Evolutionary conservation across 371 early-diverging fungal genomes (phyloP).

Genomic region (Synchytrium microbalum): DNA sequence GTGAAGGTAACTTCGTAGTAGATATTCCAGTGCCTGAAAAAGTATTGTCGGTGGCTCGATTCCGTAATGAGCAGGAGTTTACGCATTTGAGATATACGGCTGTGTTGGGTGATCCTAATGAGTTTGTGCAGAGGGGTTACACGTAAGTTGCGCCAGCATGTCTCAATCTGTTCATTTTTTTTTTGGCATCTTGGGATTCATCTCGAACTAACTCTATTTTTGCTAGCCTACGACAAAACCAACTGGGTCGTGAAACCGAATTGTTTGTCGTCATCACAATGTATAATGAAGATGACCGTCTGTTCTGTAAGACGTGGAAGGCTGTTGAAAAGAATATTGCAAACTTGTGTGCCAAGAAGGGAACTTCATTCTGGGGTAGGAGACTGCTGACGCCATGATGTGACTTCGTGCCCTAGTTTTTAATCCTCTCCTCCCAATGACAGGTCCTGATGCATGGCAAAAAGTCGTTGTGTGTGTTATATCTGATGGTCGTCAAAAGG

Average conservation of each 20-base stretch:
- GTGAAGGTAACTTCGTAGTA: constrained; percentile 18
- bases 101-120: constrained; percentile 12
- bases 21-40: constrained; percentile 30
- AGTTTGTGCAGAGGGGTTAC: background rate
- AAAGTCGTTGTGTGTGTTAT: constrained; percentile 78
- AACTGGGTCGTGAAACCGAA: constrained; percentile 49
- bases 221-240: constrained; percentile 36
- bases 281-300: constrained; percentile 37
- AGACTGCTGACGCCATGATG: no score
- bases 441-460: constrained; percentile 69
- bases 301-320: constrained; percentile 36
- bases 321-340: constrained; percentile 54
- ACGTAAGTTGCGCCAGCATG: background rate
- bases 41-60: constrained; percentile 13
- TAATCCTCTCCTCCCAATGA: no score
- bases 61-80: constrained; percentile 22
- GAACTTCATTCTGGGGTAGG: constrained; percentile 62
- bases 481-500: constrained; percentile 73
- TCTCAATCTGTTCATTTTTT: no score
- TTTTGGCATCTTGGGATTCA: background rate
- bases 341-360: constrained; percentile 56
- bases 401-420: no score
- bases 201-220: background rate
- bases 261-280: constrained; percentile 66
- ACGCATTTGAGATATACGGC: constrained; percentile 28